Evolutionary conservation across 257 asterid species (phyloP).

Genomic region (Solanum appendiculatum): DNA sequence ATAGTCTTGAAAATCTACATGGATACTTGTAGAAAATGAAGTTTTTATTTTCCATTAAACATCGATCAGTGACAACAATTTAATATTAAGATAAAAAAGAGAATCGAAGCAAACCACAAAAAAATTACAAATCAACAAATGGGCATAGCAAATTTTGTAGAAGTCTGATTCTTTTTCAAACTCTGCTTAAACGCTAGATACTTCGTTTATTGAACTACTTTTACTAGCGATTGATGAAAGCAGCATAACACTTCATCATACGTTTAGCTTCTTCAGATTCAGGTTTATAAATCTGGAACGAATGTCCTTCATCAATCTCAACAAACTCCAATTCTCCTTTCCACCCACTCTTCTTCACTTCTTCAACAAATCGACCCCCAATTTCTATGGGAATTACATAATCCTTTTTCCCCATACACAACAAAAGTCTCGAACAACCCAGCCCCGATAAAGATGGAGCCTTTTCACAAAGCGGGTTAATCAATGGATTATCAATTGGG

Average conservation of each 20-base stretch:
- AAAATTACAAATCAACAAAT: neutral
- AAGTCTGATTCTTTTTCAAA: neutral
- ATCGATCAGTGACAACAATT: neutral
- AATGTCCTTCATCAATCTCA: constrained; percentile 37
- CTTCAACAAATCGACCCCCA: constrained; percentile 20
- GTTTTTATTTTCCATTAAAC: neutral
- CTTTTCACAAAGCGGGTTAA: neutral
- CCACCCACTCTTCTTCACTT: constrained; percentile 46
- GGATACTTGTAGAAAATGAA: neutral
- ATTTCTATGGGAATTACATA: neutral
- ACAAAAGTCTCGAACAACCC: neutral
- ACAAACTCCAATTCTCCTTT: constrained; percentile 36
- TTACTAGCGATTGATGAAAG: constrained; percentile 9
- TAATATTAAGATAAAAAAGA: neutral
- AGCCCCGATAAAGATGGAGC: neutral
- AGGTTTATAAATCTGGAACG: constrained; percentile 6
- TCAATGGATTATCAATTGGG: neutral
- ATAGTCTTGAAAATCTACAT: too few relatives aligned
- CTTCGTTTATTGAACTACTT: neutral
- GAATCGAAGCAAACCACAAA: neutral
- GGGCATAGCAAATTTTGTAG: neutral
- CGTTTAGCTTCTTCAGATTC: constrained; percentile 19
- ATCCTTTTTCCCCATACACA: constrained; percentile 20
- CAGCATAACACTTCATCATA: constrained; percentile 24
- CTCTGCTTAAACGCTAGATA: neutral